Evolutionary conservation across 495 filamentous ascomycete genomes (phyloP), one percentile per base, ranked within the genome.

Genomic region (Penicillium ochrochloron): DNA sequence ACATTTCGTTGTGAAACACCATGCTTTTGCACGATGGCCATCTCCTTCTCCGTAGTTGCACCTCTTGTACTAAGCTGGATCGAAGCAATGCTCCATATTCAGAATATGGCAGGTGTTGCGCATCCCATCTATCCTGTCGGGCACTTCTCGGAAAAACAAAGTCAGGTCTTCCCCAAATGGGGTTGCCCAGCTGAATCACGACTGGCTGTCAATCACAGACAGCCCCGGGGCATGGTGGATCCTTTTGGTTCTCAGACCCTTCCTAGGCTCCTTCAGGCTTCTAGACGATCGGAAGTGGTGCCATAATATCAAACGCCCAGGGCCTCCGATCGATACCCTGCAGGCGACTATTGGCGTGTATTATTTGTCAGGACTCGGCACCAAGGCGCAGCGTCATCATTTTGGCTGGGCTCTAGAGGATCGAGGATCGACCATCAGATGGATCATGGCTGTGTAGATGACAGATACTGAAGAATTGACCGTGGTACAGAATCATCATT

Each of bases 301-400:
- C 48, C 48, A 31, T 52, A 25, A 52, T 52, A 52, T 31, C 48
- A 29, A 29, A 52, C 25, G 25, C 44, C 44, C 19, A 25, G 11
- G 44, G 25, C 15, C 14, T 52, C 25, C 27, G 39, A 59, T 59
- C 25, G 27, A 46, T 29, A 46, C 17, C 53, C 53, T 56, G 53
- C 53, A 56, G 53, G 31, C 29, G 53, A 56, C 53, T 56, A 56
- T 34, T 56, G 53, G 33, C 19, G n/a, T n/a, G 14, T 34, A 56
- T 9, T 48, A 48, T 56, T 56, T 21, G 53, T 56, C 53, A 56
- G n/a, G 14, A n/a, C 53, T 21, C 12, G 12, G 10, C 11, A 35
- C 27, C 11, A 31, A 31, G 53, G 15, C 50, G 50, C 50, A 52
- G 23, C 50, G 29, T 21, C 42, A 11, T 21, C 42, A 44, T 50